These are phyloP conservation scores for Quercus tomentella DNA, from an alignment of 331 rosid genomes.

Conservation along the genomic window DNA sequence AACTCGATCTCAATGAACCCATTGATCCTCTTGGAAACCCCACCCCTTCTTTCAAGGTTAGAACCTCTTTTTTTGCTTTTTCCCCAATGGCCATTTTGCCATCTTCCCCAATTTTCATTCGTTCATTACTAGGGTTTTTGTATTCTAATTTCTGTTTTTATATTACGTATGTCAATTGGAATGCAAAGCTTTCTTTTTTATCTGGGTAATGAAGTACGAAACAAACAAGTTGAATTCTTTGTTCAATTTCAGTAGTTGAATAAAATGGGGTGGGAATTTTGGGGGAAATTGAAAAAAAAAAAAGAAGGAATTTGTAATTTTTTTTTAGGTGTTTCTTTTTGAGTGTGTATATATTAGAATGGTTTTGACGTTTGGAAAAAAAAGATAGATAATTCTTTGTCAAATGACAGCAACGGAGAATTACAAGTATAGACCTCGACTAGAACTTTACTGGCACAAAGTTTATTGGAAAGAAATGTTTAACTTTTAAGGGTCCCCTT, in stretches of 20 bases:
- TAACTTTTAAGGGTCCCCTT: neutral
- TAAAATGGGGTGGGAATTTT: neutral
- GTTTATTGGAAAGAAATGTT: neutral
- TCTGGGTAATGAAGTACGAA: neutral
- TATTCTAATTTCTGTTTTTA: too few species aligned
- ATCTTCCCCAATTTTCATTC: neutral
- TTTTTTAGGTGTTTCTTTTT: too few species aligned
- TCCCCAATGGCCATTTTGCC: too few species aligned
- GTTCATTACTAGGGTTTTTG: neutral
- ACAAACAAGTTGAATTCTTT: neutral
- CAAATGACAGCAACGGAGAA: neutral
- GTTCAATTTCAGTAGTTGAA: neutral
- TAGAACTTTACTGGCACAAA: neutral
- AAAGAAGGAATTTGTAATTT: too few species aligned
- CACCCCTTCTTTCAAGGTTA: slow-evolving; percentile 76
- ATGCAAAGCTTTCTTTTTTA: neutral
- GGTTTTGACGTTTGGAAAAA: neutral
- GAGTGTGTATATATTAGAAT: neutral
- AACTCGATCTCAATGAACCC: slow-evolving; percentile 50
- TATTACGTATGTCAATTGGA: neutral
- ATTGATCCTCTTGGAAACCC: slow-evolving; percentile 58
- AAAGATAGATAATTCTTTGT: neutral
- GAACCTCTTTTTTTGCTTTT: neutral
- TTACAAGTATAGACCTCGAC: neutral
- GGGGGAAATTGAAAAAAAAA: too few species aligned